Percentiles rank a stretch among this genome's conserved stretches.
phyloP scores from a whole-genome alignment of 345 rosid species.

The Euphorbia lathyris region DNA sequence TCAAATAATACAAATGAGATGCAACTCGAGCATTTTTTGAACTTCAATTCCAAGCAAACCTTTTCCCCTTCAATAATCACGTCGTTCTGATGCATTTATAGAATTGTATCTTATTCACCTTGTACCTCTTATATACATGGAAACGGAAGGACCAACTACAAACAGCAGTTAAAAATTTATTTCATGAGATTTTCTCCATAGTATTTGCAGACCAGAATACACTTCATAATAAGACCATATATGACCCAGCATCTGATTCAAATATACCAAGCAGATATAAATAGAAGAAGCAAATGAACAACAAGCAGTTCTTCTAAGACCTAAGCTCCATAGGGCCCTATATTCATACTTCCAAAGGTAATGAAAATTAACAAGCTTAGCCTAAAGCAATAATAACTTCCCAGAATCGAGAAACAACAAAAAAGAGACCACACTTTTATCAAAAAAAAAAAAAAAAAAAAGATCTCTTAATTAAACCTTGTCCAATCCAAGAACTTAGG shows the following conservation, averaged over 20 bases:
- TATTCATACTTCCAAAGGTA: not conserved
- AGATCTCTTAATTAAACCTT: too few relatives aligned
- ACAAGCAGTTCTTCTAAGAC: not conserved
- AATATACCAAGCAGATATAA: not conserved
- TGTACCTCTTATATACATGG: too few relatives aligned
- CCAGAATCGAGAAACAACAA: not conserved
- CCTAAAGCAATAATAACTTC: not conserved
- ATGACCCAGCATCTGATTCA: not conserved
- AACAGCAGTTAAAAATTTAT: not conserved
- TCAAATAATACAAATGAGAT: not conserved
- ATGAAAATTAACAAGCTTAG: not conserved
- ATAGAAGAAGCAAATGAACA: not conserved
- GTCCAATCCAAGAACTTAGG: not conserved
- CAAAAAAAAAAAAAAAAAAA: too few relatives aligned
- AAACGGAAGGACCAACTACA: not conserved
- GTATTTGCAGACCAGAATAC: not conserved
- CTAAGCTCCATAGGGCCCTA: too few relatives aligned
- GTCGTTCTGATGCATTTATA: not conserved
- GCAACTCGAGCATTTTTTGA: not conserved
- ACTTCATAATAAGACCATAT: constrained; percentile 1
- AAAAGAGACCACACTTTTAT: too few relatives aligned
- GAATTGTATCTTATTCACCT: not conserved
- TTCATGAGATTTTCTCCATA: not conserved
- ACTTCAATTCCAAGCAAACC: constrained; percentile 1
- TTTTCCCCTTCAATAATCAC: not conserved